Conservation (phyloP, 352 stramenopile genomes). For the Halophytophthora batemanensis region DNA sequence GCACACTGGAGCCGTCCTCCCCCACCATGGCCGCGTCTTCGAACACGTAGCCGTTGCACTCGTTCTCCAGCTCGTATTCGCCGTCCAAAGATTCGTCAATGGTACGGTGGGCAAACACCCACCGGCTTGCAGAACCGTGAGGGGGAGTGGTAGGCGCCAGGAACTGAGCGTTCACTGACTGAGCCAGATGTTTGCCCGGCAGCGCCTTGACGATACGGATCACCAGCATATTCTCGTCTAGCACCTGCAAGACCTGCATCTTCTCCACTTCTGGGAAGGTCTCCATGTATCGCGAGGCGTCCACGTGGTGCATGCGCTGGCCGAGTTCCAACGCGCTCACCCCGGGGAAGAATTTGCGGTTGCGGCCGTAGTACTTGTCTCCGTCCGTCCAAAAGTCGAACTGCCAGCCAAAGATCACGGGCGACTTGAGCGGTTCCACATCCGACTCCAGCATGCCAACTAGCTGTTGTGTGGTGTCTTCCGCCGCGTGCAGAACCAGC, state of each 20-base stretch:
- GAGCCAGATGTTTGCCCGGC: constrained; percentile 42
- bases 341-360: constrained; percentile 58
- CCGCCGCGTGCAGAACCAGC: constrained; percentile 25
- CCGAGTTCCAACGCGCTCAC: constrained; percentile 51
- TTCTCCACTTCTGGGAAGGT: constrained; percentile 60
- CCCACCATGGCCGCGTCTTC: constrained; percentile 40
- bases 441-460: constrained; percentile 42
- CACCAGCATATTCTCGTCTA: constrained; percentile 52
- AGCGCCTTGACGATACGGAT: constrained; percentile 53
- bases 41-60: constrained; percentile 71
- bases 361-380: constrained; percentile 49
- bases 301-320: constrained; percentile 51
- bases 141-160: constrained; percentile 36
- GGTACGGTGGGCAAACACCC: constrained; percentile 48
- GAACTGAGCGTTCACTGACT: constrained; percentile 48
- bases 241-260: constrained; percentile 41
- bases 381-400: constrained; percentile 62
- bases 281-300: constrained; percentile 52
- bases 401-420: constrained; percentile 58
- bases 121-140: constrained; percentile 40
- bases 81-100: constrained; percentile 39
- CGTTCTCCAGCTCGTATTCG: constrained; percentile 47
- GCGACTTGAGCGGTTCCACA: constrained; percentile 29
- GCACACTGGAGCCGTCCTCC: constrained; percentile 31
- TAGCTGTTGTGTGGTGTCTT: constrained; percentile 39